Evolutionary conservation across 2,329 filamentous ascomycete genomes (phyloP), one percentile per base, ranked within the genome.

Genomic region (Thielaviopsis cerberus): DNA sequence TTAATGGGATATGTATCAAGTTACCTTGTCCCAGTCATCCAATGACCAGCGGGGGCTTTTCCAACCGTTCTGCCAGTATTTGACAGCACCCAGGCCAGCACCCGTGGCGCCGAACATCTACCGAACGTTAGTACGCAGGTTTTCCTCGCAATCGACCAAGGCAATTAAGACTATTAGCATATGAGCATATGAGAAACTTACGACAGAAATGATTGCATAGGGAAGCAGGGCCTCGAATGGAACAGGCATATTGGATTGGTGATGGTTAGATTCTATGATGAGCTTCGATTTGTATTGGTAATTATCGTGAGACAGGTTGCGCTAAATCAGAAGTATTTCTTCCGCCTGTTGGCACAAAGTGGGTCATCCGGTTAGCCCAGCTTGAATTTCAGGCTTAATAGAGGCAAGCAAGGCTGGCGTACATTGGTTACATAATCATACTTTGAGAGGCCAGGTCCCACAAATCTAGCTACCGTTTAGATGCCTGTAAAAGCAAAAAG

Each of bases 21-120:
- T 63, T 69, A 82, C 80, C 70, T 69, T 77, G 64, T 83, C 80
- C 80, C 80, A 83, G 65, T 78, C 74, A 65, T 83, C 80, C 59
- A 83, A 61, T 7, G 76, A 79, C 66, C 78, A 79, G 63, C 80
- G 76, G 57, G 74, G 72, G 64, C 76, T 73, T 72, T 81, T 82
- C 65, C 78, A 76, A 61, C 79, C 80, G 67, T 81, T 82, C 63
- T 77, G 73, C 71, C 73, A 74, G 63, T 75, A 74, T 67, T 74
- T 77, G 63, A 83, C 70, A 63, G 75, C 75, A 45, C 76, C 76
- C 63, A 83, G 65, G 25, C 80, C 79, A 54, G 76, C 75, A 61
- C 80, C 80, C 53, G 78, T 75, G 60, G 76, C 70, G 62, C 79
- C 78, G 63, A 83, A 83, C 80, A 83, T 83, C 80, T 83, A 65